Percentiles rank a stretch among this genome's conserved stretches.
Evolutionary conservation across 2,329 filamentous ascomycete genomes (phyloP).

Genomic region (Fonsecaea nubica): DNA sequence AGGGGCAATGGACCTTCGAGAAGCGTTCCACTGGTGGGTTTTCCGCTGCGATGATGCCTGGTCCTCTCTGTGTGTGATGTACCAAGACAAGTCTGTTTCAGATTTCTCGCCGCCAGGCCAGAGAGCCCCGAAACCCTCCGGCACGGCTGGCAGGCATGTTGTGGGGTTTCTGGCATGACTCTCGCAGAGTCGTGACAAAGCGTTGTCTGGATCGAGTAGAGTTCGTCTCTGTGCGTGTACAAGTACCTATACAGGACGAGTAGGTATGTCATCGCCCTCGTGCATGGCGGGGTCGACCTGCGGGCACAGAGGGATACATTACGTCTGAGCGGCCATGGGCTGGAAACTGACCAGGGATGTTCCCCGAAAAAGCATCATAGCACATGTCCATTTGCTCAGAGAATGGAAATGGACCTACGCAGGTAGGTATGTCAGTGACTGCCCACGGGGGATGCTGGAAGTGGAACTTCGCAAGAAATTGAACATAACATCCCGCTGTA

Average conservation of each 20-base stretch:
- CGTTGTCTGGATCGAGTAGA: background rate
- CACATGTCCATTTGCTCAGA: background rate
- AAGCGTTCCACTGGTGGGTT: slow-evolving; percentile 2
- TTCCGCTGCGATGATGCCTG: background rate
- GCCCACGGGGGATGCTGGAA: too few species aligned
- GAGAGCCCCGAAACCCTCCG: background rate
- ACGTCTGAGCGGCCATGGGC: background rate
- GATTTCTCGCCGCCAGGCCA: background rate
- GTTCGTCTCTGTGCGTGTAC: background rate
- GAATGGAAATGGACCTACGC: background rate
- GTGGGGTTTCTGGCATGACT: slow-evolving; percentile 1
- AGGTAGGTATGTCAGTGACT: too few species aligned
- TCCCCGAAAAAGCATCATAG: background rate
- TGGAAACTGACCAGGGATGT: background rate
- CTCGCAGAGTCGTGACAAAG: background rate
- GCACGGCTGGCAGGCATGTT: too few species aligned
- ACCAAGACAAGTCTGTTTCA: slow-evolving; percentile 12
- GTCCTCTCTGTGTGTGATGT: background rate
- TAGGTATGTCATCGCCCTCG: background rate
- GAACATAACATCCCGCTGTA: background rate
- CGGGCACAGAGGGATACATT: background rate
- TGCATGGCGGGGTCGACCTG: background rate
- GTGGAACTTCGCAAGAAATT: too few species aligned
- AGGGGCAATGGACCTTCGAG: slow-evolving; percentile 5
- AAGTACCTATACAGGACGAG: too few species aligned